Percentiles rank a stretch among this genome's conserved stretches.
Conservation (phyloP, 306 rosid genomes). For the Rosa multiflora region DNA sequence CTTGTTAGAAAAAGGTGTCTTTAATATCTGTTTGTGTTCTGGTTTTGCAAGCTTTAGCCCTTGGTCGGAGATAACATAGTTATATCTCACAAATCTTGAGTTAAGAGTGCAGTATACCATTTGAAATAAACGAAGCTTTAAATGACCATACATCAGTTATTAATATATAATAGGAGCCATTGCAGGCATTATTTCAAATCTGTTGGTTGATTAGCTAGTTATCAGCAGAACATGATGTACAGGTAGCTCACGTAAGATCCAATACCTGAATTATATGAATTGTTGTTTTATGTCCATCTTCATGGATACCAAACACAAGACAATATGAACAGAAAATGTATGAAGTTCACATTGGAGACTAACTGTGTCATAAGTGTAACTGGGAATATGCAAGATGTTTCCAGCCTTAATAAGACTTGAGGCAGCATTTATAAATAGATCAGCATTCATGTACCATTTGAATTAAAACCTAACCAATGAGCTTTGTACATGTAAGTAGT, state of each 20-base stretch:
- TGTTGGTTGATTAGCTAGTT: not conserved
- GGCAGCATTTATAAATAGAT: not conserved
- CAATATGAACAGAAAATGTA: not conserved
- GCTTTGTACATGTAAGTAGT: not conserved
- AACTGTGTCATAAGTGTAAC: not conserved
- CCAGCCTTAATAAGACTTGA: not conserved
- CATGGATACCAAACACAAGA: not conserved
- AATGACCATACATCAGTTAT: too few relatives aligned
- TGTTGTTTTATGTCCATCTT: too few relatives aligned
- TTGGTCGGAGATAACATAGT: not conserved
- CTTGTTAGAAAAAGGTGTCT: not conserved
- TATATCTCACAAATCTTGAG: not conserved
- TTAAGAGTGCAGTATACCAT: not conserved
- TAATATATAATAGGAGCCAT: not conserved
- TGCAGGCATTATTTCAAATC: not conserved
- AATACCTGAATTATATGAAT: not conserved
- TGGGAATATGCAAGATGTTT: not conserved
- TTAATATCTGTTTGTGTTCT: not conserved
- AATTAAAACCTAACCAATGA: not conserved
- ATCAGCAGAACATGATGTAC: not conserved
- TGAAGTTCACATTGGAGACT: not conserved
- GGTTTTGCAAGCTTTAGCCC: not conserved
- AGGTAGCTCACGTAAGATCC: not conserved
- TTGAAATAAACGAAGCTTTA: not conserved
- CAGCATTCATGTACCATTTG: not conserved